A percentile compares a stretch with the other conserved stretches of the same genome.
phyloP scores from a whole-genome alignment of 2,329 filamentous ascomycete species.

The Aspergillus awamori region DNA sequence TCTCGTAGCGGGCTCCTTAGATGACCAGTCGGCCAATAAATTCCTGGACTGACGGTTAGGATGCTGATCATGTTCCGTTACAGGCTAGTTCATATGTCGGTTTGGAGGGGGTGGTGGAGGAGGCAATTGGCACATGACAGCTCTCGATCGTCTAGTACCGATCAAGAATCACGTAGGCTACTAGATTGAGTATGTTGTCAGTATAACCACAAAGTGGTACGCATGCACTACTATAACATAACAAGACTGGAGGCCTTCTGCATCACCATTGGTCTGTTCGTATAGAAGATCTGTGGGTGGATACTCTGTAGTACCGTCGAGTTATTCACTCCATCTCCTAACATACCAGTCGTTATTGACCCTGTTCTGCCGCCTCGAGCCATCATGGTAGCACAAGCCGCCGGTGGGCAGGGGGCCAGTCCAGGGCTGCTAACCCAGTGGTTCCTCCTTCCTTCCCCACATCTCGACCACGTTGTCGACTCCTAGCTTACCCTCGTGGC shows the following conservation, averaged over 20 bases:
- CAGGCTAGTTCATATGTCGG: neutral
- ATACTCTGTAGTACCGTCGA: too few relatives aligned
- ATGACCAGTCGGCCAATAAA: neutral
- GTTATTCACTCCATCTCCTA: too few relatives aligned
- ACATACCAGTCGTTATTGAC: neutral
- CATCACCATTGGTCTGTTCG: too few relatives aligned
- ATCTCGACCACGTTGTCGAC: constrained; percentile 8
- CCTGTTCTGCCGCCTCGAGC: neutral
- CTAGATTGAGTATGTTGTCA: too few relatives aligned
- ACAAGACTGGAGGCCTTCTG: too few relatives aligned
- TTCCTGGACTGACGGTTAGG: neutral
- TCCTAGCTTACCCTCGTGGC: neutral
- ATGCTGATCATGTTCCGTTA: neutral
- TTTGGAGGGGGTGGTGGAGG: neutral
- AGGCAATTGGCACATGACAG: neutral
- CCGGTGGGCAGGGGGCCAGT: neutral
- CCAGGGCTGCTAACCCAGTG: neutral
- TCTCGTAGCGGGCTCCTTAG: neutral
- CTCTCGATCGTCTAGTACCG: neutral
- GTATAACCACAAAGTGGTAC: too few relatives aligned
- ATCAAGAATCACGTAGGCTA: neutral
- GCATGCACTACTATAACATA: too few relatives aligned
- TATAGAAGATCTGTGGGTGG: too few relatives aligned
- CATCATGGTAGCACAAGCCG: neutral
- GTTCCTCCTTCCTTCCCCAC: constrained; percentile 9